Conservation (phyloP, 495 filamentous ascomycete species). For the Astrocystis sublimbata region DNA sequence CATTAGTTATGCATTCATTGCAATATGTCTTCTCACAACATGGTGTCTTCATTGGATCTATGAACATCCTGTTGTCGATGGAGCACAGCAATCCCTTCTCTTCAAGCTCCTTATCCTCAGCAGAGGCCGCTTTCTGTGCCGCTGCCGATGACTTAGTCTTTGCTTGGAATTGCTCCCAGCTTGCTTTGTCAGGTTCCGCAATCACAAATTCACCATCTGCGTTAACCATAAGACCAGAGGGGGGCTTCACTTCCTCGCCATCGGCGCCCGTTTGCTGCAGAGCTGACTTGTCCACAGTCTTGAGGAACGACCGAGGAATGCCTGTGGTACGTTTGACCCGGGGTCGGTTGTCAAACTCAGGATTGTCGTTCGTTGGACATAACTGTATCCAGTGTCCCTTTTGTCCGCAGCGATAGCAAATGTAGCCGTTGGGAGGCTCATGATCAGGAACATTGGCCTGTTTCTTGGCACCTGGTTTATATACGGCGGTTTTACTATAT, state of each 20-base stretch:
- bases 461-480: constrained; percentile 56
- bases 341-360: constrained; percentile 86
- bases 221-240: constrained; percentile 91
- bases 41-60: constrained; percentile 96
- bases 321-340: constrained; percentile 94
- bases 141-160: constrained; percentile 83
- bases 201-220: constrained; percentile 96
- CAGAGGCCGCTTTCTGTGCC: constrained; percentile 67
- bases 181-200: constrained; percentile 87
- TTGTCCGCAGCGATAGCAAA: constrained; percentile 96
- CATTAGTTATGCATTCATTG: constrained; percentile 97
- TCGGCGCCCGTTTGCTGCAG: constrained; percentile 70
- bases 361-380: constrained; percentile 96
- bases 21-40: constrained; percentile 98
- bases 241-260: constrained; percentile 74
- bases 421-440: constrained; percentile 86
- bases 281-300: constrained; percentile 85
- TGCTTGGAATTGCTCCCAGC: constrained; percentile 95
- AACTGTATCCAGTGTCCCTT: constrained; percentile 99
- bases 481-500: constrained; percentile 53
- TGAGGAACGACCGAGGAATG: constrained; percentile 89
- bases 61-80: constrained; percentile 94
- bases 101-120: constrained; percentile 73
- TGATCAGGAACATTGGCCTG: constrained; percentile 82
- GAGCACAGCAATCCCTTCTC: constrained; percentile 87